Evolutionary conservation across 345 rosid species (phyloP).

Genomic region (Citrus maxima): DNA sequence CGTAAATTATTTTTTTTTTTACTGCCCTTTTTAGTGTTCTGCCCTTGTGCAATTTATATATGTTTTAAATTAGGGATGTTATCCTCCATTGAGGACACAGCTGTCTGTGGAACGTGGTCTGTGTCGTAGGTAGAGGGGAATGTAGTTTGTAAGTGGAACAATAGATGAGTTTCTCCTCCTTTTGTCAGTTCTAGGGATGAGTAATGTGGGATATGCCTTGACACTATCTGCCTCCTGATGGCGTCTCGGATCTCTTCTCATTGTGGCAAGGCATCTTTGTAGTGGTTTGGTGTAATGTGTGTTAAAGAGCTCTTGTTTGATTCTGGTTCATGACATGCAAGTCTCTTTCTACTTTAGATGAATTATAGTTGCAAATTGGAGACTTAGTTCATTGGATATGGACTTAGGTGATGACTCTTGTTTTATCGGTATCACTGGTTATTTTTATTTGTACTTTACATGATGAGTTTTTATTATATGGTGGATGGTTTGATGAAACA

Average conservation of each 20-base stretch:
- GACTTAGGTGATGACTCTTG: neutral
- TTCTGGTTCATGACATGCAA: neutral
- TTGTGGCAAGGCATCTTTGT: neutral
- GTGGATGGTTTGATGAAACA: neutral
- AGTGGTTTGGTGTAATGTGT: neutral
- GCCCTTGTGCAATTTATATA: no score
- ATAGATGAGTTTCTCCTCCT: neutral
- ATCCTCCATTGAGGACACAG: neutral
- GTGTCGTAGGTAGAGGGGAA: neutral
- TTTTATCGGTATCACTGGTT: neutral
- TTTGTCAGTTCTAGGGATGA: neutral
- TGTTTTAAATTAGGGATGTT: no score
- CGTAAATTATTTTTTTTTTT: no score
- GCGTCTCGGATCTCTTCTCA: neutral
- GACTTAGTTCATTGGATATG: neutral
- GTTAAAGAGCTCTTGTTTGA: neutral
- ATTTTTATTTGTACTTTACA: neutral
- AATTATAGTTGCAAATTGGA: neutral
- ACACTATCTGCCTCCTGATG: neutral
- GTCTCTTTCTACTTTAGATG: neutral
- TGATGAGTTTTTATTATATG: neutral
- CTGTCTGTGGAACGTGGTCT: neutral
- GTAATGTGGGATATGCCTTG: neutral
- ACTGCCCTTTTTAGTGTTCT: no score
- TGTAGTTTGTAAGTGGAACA: neutral